These are phyloP conservation scores for Wallemia hederae DNA, from an alignment of 1,284 basidiomycete species.

Conservation along the genomic window DNA sequence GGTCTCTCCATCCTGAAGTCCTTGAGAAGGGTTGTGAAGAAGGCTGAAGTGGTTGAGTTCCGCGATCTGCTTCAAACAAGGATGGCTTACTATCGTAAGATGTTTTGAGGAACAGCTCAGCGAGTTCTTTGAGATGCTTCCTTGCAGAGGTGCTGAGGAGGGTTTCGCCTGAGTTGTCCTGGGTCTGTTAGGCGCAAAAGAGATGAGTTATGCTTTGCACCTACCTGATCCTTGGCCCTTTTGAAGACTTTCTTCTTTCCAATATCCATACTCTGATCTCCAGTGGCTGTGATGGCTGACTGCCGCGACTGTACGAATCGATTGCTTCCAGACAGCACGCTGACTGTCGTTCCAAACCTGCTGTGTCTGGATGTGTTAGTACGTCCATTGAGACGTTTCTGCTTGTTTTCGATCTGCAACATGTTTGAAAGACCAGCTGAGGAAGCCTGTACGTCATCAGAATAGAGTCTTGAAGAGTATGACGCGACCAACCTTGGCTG, in stretches of 20 bases:
- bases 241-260: constrained; percentile 35
- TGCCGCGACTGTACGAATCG: constrained; percentile 46
- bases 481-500: constrained; percentile 1
- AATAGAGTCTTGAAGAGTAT: constrained; percentile 16
- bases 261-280: constrained; percentile 46
- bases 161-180: background rate
- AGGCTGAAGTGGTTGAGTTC: constrained; percentile 23
- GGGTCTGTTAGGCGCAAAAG: background rate
- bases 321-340: constrained; percentile 20
- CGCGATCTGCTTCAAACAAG: background rate
- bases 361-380: constrained; percentile 44
- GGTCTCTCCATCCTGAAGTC: constrained; percentile 70
- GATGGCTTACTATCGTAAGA: constrained; percentile 3
- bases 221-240: constrained; percentile 24
- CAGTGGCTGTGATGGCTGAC: constrained; percentile 40
- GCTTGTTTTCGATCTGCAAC: constrained; percentile 36
- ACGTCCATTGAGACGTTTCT: constrained; percentile 23
- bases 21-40: constrained; percentile 51
- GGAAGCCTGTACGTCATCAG: constrained; percentile 21
- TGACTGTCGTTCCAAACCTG: constrained; percentile 71
- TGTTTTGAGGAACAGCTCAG: constrained; percentile 31
- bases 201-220: background rate
- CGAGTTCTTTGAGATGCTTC: constrained; percentile 32
- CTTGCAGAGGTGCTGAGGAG: constrained; percentile 21
- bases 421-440: constrained; percentile 33